Percentiles rank a stretch among this genome's conserved stretches.
Evolutionary conservation across 2,329 filamentous ascomycete genomes (phyloP).

Genomic region (Exophiala dermatitidis): DNA sequence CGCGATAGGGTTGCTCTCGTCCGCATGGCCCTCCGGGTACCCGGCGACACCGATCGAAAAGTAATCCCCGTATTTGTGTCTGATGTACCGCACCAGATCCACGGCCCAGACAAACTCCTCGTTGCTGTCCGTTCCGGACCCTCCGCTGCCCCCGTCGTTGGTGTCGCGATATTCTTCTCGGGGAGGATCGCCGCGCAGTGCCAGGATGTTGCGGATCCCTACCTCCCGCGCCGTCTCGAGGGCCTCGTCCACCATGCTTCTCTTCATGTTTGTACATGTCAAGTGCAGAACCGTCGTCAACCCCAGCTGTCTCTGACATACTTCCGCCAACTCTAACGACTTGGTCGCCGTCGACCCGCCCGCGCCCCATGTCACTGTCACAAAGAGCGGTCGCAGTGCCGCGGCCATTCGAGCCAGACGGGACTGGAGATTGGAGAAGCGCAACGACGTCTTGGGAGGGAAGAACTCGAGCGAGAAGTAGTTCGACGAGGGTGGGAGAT

Average conservation of each 20-base stretch:
- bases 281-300: slow-evolving; percentile 93
- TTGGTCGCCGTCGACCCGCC: slow-evolving; percentile 87
- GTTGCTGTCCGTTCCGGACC: slow-evolving; percentile 45
- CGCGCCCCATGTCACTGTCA: slow-evolving; percentile 96
- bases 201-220: slow-evolving; percentile 89
- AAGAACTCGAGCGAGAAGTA: slow-evolving; percentile 99
- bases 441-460: slow-evolving; percentile 93
- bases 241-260: slow-evolving; percentile 74
- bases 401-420: slow-evolving; percentile 93
- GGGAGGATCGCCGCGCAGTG: slow-evolving; percentile 84
- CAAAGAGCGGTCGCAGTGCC: slow-evolving; percentile 82
- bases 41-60: slow-evolving; percentile 93
- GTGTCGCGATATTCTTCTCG: slow-evolving; percentile 77
- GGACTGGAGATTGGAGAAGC: slow-evolving; percentile 85
- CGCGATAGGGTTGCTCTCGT: slow-evolving; percentile 80
- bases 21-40: slow-evolving; percentile 91
- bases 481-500: slow-evolving; percentile 68
- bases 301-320: slow-evolving; percentile 85
- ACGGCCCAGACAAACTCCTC: slow-evolving; percentile 76
- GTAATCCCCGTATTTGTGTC: slow-evolving; percentile 77
- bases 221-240: slow-evolving; percentile 83
- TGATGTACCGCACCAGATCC: slow-evolving; percentile 85
- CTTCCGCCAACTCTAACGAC: slow-evolving; percentile 86
- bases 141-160: slow-evolving; percentile 36
- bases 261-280: slow-evolving; percentile 97